Base-by-base conservation (phyloP, 768 basidiomycete species). In the Leccinellum albellum region DNA sequence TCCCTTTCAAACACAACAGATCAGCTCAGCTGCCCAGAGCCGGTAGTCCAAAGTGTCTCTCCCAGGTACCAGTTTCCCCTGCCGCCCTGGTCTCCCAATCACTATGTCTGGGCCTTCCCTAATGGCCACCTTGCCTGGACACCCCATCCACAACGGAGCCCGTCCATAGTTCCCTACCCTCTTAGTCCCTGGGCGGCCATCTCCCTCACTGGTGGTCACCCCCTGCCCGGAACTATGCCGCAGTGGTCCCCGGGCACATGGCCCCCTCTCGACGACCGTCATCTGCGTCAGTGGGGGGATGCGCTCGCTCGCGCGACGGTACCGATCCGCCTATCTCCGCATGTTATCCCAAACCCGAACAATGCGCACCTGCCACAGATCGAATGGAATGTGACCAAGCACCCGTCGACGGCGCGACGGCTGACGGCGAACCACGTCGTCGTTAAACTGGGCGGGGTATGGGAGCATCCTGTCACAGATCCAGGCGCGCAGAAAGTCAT, bases 381-480 rank as follows among this genome's bases (percentile, higher is more conserved):
- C 26, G 51, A 64, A n/a, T 77, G 76, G 76, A 74, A 77, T 53
- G 54, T 76, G 44, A 64, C 68, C 13, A 67, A 66, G 23, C 66
- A 69, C 31, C 75, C 74, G 9, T 54, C 63, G 4, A 69, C 62
- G 0, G 70, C 73, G 0, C 68, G 63, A 60, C 68, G 72, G 13
- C 54, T 74, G 44, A 74, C 74, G 0, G 52, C 70, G 1, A 64
- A 69, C 8, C 63, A 68, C 21, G 57, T 66, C 50, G 40, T 64
- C 53, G 57, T 70, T 12, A 61, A 64, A 26, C 37, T 72, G 51
- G 45, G 21, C 4, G 29, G 53, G 13, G 55, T 66, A 44, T 58
- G 61, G 61, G 51, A 29, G 1, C 46, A 70, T 8, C 7, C 61
- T 1, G 59, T 66, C 44, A 73, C 72, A 7, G 45, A 61, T 15